These are phyloP conservation scores for Fomitopsis serialis DNA, from an alignment of 768 basidiomycete genomes.

Conservation along the genomic window DNA sequence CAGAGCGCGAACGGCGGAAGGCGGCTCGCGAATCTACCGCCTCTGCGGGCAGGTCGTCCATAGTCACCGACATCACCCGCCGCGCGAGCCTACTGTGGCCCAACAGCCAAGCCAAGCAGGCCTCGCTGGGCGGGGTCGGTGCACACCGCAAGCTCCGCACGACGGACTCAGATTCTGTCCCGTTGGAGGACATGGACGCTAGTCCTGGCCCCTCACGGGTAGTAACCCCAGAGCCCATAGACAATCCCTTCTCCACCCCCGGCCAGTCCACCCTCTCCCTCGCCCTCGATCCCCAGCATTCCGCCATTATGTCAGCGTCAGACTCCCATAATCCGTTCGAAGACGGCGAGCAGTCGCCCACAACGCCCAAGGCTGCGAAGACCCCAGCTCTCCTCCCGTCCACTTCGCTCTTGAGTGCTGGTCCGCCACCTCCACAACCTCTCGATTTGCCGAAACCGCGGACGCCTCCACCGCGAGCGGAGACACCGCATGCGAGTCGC, in stretches of 20 bases:
- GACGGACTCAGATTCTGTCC: conserved; percentile 42
- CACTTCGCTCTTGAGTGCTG: conserved; percentile 19
- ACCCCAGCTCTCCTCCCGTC: conserved; percentile 22
- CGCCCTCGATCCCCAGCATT: conserved; percentile 22
- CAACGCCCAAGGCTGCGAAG: conserved; percentile 8
- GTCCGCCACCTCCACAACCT: conserved; percentile 46
- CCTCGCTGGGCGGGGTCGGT: conserved; percentile 32
- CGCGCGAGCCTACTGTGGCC: conserved; percentile 58
- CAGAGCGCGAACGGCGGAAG: conserved; percentile 72
- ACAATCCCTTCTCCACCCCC: conserved; percentile 38
- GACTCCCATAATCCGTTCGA: conserved; percentile 6
- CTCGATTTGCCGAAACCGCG: conserved; percentile 58
- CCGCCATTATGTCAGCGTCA: conserved; percentile 23
- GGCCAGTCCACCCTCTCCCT: conserved; percentile 48
- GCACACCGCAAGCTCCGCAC: conserved; percentile 43
- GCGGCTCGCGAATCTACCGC: conserved; percentile 53
- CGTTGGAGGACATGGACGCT: conserved; percentile 46
- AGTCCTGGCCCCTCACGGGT: conserved; percentile 34
- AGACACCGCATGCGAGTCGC: conserved; percentile 28
- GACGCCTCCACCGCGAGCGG: conserved; percentile 45
- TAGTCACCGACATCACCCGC: conserved; percentile 54
- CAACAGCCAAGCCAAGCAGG: conserved; percentile 30
- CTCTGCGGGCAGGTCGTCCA: conserved; percentile 27
- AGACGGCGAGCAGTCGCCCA: background rate
- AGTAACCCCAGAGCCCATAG: conserved; percentile 16